A percentile compares a stretch with the other conserved stretches of the same genome.
phyloP scores from a whole-genome alignment of 306 rosid genomes.

The Cicer judaicum region DNA sequence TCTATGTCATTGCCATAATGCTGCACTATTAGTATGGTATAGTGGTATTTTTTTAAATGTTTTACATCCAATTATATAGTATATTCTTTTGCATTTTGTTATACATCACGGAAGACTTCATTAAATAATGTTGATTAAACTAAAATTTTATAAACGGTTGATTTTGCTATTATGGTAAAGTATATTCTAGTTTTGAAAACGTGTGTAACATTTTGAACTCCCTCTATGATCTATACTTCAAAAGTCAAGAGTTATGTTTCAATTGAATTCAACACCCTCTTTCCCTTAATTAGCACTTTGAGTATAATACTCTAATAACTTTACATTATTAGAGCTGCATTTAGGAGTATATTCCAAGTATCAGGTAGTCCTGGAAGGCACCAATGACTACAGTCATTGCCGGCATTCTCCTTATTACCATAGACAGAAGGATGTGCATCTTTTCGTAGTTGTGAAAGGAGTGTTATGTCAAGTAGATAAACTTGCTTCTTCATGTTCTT shows the following conservation, averaged over 20 bases:
- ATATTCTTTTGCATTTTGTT: background rate
- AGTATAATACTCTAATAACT: conserved; percentile 1
- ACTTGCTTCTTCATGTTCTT: conserved; percentile 65
- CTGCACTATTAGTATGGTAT: background rate
- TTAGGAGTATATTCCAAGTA: conserved; percentile 87
- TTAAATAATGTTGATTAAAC: background rate
- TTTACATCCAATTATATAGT: too few species aligned
- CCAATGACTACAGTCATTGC: conserved; percentile 96
- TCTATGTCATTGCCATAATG: background rate
- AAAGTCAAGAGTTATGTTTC: conserved; percentile 42
- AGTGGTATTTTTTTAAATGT: background rate
- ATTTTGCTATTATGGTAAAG: conserved; percentile 13
- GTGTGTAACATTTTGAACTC: conserved; percentile 29
- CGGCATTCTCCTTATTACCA: conserved; percentile 45
- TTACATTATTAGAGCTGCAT: conserved; percentile 64
- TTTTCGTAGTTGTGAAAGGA: conserved; percentile 81
- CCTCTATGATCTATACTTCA: conserved; percentile 25
- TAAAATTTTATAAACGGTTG: conserved; percentile 5
- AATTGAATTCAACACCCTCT: conserved; percentile 37
- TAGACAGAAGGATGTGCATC: conserved; percentile 89
- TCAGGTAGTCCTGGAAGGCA: conserved; percentile 96
- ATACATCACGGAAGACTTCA: background rate
- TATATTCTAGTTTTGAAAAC: background rate
- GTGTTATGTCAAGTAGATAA: conserved; percentile 83
- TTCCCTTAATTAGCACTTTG: conserved; percentile 18